Evolutionary conservation across 139 green algal species (phyloP).

Genomic region (Coccomyxa sp.): DNA sequence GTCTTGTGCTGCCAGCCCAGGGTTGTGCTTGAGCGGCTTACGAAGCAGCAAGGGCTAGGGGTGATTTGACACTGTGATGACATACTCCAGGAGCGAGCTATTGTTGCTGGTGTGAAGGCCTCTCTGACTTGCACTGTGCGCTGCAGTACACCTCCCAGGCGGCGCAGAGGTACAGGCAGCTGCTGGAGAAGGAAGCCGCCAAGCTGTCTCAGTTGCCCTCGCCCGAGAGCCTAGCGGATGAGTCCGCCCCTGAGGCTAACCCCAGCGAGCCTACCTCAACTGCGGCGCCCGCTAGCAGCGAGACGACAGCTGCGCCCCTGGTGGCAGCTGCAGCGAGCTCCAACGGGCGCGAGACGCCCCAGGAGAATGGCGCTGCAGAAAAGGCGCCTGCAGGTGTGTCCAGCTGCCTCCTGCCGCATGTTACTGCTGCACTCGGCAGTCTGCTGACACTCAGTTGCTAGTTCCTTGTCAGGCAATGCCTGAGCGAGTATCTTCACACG

Average conservation of each 20-base stretch:
- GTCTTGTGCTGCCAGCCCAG: not conserved
- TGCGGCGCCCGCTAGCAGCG: not conserved
- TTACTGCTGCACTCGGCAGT: not conserved
- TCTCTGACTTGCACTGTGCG: not conserved
- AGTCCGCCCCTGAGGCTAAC: not conserved
- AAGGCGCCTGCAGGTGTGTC: no score
- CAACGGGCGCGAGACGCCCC: not conserved
- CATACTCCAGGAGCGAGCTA: no score
- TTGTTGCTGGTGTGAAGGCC: no score
- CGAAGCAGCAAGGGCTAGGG: no score
- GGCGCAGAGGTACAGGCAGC: constrained; percentile 84
- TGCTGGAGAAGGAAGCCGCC: constrained; percentile 84
- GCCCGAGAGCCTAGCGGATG: not conserved
- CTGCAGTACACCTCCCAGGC: constrained; percentile 89
- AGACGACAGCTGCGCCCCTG: not conserved
- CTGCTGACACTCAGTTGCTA: not conserved
- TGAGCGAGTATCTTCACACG: no score
- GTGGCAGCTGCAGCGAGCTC: not conserved
- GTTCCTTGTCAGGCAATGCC: no score
- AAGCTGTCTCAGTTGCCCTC: constrained; percentile 27
- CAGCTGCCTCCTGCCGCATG: not conserved
- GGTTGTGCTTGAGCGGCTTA: no score
- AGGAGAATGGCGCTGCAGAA: not conserved
- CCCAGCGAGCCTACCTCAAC: not conserved
- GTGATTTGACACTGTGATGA: no score